Conservation (phyloP, 2,329 filamentous ascomycete species). For the Dothidotthia symphoricarpi region DNA sequence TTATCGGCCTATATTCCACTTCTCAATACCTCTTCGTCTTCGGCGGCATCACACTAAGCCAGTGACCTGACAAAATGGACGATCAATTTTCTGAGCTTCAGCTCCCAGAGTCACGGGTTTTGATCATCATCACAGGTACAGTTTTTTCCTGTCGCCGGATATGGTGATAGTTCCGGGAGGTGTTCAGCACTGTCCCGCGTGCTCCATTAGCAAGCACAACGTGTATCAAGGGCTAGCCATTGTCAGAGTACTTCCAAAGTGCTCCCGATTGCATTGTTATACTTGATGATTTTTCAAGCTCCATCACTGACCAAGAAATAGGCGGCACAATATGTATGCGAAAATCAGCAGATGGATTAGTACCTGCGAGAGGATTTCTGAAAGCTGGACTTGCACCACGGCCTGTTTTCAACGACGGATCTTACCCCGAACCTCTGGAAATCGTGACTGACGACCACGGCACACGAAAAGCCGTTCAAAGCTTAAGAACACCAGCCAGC, state of each 20-base stretch:
- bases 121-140: slow-evolving; percentile 83
- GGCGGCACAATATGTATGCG: slow-evolving; percentile 88
- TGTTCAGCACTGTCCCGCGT: too few relatives aligned
- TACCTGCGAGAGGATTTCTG: slow-evolving; percentile 72
- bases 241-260: too few relatives aligned
- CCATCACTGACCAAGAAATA: slow-evolving; percentile 15
- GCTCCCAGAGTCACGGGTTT: slow-evolving; percentile 71
- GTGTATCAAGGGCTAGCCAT: too few relatives aligned
- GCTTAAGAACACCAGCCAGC: slow-evolving; percentile 75
- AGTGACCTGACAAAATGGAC: slow-evolving; percentile 18
- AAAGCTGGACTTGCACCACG: slow-evolving; percentile 77
- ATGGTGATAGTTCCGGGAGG: background rate
- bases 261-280: too few relatives aligned
- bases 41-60: background rate
- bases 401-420: slow-evolving; percentile 81
- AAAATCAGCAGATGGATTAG: slow-evolving; percentile 72
- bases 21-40: background rate
- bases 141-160: too few relatives aligned
- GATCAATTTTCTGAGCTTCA: slow-evolving; percentile 31
- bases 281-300: too few relatives aligned
- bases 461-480: slow-evolving; percentile 57
- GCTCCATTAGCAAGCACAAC: too few relatives aligned
- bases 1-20: too few relatives aligned
- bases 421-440: slow-evolving; percentile 55
- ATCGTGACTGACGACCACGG: slow-evolving; percentile 54